Evolutionary conservation across 352 stramenopile species (phyloP), one percentile per base, ranked within the genome.

Genomic region (Phytophthora cactorum): DNA sequence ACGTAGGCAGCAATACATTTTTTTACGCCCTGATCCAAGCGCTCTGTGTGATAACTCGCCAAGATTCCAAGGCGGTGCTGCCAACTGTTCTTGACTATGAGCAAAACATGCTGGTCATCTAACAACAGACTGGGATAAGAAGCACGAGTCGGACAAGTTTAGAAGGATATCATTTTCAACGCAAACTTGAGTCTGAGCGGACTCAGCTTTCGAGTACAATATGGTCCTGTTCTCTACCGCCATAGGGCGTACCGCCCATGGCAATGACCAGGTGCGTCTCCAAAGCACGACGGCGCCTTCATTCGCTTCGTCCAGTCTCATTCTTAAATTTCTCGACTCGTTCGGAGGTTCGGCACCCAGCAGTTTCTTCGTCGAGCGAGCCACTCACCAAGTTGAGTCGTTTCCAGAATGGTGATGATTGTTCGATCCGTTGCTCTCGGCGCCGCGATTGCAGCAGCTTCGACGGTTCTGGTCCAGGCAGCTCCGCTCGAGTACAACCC

Each of bases 331-430:
- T 62, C 54, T 56, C 59, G 36, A 29, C 46, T 58, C 59, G 22
- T 27, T 50, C 52, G 31, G 39, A 68, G 50, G 64, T 67, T 60
- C 49, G 31, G 14, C 55, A 44, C 36, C 15, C 50, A 44, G 49
- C 52, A 61, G 12, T 45, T 31, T 52, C 52, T 36, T 17, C 34
- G 46, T 29, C 34, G 36, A 55, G 41, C 32, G 14, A 14, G 27
- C 10, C 15, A 49, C 43, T 49, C 17, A 49, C 43, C 43, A 29
- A 49, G 43, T 49, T 34, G 52, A 58, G 28, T 50, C 51, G n/a
- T 50, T 41, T 49, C 59, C 25, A 68, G 47, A 4, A 49, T 49
- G 43, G 15, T 49, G 15, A 28, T 29, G 43, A 11, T 49, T 29
- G 43, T 28, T 27, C 43, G 43, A 1, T 49, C 43, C n/a, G 17